These are phyloP conservation scores for Populus alba DNA, from an alignment of 345 rosid species.

Conservation along the genomic window DNA sequence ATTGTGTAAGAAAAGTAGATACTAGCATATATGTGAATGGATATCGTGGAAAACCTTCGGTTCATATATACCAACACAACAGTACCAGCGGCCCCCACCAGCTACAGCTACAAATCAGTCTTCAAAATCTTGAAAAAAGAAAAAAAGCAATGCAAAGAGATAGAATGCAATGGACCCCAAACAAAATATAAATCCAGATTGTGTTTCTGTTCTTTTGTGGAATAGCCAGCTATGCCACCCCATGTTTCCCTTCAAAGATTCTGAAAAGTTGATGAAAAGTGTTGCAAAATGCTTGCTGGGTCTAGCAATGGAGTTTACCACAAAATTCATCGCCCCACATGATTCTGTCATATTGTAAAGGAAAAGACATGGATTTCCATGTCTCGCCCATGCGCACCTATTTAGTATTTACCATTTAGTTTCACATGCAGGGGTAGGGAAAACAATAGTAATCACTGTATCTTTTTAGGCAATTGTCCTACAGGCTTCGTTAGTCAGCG, in stretches of 20 bases:
- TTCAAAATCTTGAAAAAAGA: slow-evolving; percentile 10
- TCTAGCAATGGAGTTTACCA: background rate
- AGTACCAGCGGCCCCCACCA: slow-evolving; percentile 11
- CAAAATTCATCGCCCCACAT: background rate
- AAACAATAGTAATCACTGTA: background rate
- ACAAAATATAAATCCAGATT: background rate
- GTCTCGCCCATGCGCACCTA: background rate
- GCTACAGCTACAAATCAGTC: slow-evolving; percentile 10
- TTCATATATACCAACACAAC: background rate
- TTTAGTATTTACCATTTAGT: background rate
- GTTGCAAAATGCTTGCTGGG: background rate
- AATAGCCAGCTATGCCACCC: slow-evolving; percentile 24
- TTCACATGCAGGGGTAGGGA: background rate
- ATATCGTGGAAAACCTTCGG: background rate
- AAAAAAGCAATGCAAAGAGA: background rate
- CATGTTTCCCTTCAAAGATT: slow-evolving; percentile 10
- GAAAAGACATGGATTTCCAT: background rate
- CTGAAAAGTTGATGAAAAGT: slow-evolving; percentile 25
- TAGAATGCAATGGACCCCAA: slow-evolving; percentile 13
- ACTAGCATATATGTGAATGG: background rate
- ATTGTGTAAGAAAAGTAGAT: slow-evolving; percentile 17
- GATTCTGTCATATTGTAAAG: background rate
- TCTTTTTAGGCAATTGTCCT: background rate
- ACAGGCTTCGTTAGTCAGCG: background rate
- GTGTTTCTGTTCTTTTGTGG: slow-evolving; percentile 32